Percentiles rank a stretch among this genome's conserved stretches.
Conservation (phyloP, 306 rosid species). For the Cicer pinnatifidum region DNA sequence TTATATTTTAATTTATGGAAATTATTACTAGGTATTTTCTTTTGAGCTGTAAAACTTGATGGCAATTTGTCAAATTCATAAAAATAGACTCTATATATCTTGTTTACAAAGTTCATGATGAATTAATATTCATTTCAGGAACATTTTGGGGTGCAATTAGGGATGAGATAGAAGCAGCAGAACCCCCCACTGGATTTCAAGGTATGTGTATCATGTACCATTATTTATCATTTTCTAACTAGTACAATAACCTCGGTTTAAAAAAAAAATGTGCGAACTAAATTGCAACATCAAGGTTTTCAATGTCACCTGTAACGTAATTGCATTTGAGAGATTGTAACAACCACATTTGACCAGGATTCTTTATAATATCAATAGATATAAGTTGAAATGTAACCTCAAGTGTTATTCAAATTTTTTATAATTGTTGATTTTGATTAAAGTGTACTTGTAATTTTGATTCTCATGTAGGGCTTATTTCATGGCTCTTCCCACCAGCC, state of each 20-base stretch:
- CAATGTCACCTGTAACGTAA: background rate
- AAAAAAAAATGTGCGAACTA: background rate
- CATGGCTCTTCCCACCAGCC: constrained; percentile 92
- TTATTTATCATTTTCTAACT: constrained; percentile 11
- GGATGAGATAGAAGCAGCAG: constrained; percentile 65
- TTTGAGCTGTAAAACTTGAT: constrained; percentile 16
- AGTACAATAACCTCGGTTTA: background rate
- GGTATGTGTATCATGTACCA: constrained; percentile 52
- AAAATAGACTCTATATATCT: background rate
- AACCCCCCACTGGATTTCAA: constrained; percentile 91
- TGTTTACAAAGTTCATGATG: constrained; percentile 24
- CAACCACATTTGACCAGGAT: background rate
- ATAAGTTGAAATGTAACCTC: background rate
- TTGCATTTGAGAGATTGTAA: background rate
- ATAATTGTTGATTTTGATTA: background rate
- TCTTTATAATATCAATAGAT: background rate
- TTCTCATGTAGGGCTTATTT: constrained; percentile 66
- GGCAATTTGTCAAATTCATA: constrained; percentile 21
- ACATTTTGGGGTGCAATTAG: constrained; percentile 73
- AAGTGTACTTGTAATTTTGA: constrained; percentile 38
- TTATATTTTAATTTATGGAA: background rate
- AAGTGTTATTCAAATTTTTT: background rate
- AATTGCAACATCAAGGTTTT: background rate
- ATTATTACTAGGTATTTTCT: background rate
- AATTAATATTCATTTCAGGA: constrained; percentile 51